Base-by-base conservation (phyloP, 495 filamentous ascomycete species). In the Aspergillus coremiiformis region DNA sequence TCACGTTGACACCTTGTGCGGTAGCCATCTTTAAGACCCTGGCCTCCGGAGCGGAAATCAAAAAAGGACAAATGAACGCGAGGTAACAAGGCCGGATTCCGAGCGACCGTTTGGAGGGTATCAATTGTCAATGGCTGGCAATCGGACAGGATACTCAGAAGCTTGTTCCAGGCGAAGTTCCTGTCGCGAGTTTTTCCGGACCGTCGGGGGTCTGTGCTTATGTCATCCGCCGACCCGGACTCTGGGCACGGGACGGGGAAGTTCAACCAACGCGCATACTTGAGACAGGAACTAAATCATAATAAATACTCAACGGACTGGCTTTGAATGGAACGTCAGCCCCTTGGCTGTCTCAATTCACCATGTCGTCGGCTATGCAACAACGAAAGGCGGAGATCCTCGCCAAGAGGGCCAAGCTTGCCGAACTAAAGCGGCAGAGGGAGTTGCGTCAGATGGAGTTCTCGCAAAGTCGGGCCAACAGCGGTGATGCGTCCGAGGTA, bases 361-460 rank as follows among this genome's bases (percentile, higher is more conserved):
- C 54, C 52, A 72, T 71, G 68, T 68, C 70, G 44, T 61, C 64
- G 32, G 26, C 50, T 39, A 87, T 90, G 78, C 86, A 91, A 72
- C 84, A 89, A 75, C 84, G 90, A 55, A 85, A 85, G 72, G 90
- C 93, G 73, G 93, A 97, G 73, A 94, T 99, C 60, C 72, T 89
- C 41, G 89, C 87, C 55, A 99, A 97, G 72, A 85, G 84, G 73
- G 91, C 90, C 26, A 95, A 87, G 75, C 89, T 99, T 58, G 91
- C 85, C 23, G 94, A 97, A 77, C 79, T 99, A 57, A 96, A 95
- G 69, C 82, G 88, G 51, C 90, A 96, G 64, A 82, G 91, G 56
- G 88, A 92, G 67, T 74, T 90, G 41, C 78, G 90, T 44, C 80
- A 84, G 54, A 85, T 76, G 66, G 89, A 93, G 66, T 80, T 84